Percentiles rank a stretch among this genome's conserved stretches.
Conservation (phyloP, 805 yeast genomes). For the Lachancea cidri region DNA sequence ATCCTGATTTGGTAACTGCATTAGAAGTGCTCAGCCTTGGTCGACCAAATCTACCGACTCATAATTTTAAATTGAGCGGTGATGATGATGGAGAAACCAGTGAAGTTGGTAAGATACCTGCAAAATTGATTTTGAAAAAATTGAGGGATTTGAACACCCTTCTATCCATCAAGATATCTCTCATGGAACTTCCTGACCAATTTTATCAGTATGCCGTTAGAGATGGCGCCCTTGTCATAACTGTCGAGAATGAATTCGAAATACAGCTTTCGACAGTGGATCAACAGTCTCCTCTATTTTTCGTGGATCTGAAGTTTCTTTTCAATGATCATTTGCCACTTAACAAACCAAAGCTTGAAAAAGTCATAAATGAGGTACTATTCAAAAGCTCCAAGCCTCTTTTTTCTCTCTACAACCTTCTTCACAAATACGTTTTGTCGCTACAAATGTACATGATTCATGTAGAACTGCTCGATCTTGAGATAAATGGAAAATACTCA, state of each 20-base stretch:
- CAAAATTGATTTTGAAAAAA: constrained; percentile 53
- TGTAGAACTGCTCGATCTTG: constrained; percentile 25
- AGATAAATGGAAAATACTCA: constrained; percentile 29
- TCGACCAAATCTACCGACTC: constrained; percentile 66
- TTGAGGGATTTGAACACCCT: constrained; percentile 66
- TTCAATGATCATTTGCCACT: constrained; percentile 35
- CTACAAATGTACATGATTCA: constrained; percentile 32
- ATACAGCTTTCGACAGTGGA: constrained; percentile 74
- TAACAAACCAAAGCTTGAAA: constrained; percentile 28
- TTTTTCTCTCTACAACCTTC: constrained; percentile 26
- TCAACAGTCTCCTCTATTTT: constrained; percentile 63
- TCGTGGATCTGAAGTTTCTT: constrained; percentile 68
- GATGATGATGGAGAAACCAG: constrained; percentile 16
- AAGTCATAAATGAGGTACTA: constrained; percentile 30
- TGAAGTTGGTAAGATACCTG: constrained; percentile 36
- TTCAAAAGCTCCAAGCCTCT: constrained; percentile 27
- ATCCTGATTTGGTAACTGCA: constrained; percentile 84
- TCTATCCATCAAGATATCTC: constrained; percentile 69
- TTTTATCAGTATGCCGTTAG: constrained; percentile 59
- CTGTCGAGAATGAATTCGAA: constrained; percentile 60
- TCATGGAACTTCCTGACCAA: constrained; percentile 58
- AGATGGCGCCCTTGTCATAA: constrained; percentile 72
- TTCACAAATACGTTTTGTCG: constrained; percentile 32
- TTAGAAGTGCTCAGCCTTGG: constrained; percentile 78
- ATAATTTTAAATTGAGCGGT: constrained; percentile 45